Evolutionary conservation across 805 yeast species (phyloP), one percentile per base, ranked within the genome.

Genomic region (Dipodascopsis uninucleata): DNA sequence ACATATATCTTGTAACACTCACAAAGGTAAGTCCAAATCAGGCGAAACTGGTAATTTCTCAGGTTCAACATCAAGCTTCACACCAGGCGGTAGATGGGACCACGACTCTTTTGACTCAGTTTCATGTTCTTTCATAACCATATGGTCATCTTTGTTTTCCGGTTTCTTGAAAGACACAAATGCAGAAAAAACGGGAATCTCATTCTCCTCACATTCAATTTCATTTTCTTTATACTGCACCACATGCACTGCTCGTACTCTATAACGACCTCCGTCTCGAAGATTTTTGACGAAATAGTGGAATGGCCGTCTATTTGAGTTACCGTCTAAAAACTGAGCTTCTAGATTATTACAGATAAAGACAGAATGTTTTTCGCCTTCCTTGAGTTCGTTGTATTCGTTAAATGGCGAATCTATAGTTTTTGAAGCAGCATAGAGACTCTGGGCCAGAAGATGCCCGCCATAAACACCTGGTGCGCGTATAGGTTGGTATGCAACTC

Each of bases 391-490:
- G 28, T 43, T 31, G 16, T 37, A 31, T 22, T 39, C 25, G 28
- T 14, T 35, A 20, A 25, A 22, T 5, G 10, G n/a, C 16, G 25
- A 32, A n/a, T n/a, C n/a, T 2, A 42, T 36, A 3, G 48, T 38
- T 22, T n/a, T 29, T 1, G 48, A 12, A 5, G 52, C 52, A 5
- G 44, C 52, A 17, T 25, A 34, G 18, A 47, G 40, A 3, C 38
- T 23, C 37, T 47, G 52, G n/a, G 48, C 48, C 24, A 47, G 44
- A 1, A 47, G 28, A 36, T 43, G 52, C 18, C 48, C 48, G 38
- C 52, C 52, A 23, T 39, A 47, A 22, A 43, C 41, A 35, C 10
- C 46, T 25, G 3, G 41, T 29, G 17, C 41, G 34, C 25, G 49
- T 41, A 12, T 26, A 31, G 33, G 41, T 41, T 6, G 43, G 43